Base-by-base conservation (phyloP, 371 early-diverging fungal species). In the Mortierella sp. region DNA sequence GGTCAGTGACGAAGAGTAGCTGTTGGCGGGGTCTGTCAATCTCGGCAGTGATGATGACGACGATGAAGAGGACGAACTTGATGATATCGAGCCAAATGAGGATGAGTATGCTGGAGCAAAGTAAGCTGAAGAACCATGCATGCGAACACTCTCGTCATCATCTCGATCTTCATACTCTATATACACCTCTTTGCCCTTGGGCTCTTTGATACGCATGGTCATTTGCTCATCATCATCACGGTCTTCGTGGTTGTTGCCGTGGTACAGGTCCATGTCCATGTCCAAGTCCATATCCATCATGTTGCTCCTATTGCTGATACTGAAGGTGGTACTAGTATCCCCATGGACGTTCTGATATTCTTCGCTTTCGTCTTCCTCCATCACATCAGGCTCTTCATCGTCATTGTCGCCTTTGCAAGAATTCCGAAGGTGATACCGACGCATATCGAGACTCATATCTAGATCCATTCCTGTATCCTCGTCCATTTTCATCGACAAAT, bases 171-270 rank as follows among this genome's bases (percentile, higher is more conserved):
- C 57, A 7, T 62, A 53, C 44, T 64, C 71, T 21, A 71, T 53
- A 53, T 71, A 68, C 18, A 73, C 60, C 21, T 66, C 79, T 43
- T 79, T 79, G 58, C 79, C 79, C 43, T 79, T 79, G 60, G 69
- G 23, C 18, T 76, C 68, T 23, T 50, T 71, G 37, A 57, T 29
- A 0, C 18, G 57, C 23, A 46, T 18, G 19, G 47, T 26, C 19
- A 26, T 18, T 25, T 18, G 18, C 47, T 64, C 50, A 7, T 29
- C 65, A 50, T 50, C 16, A 5, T 21, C 50, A 14, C 50, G 14
- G 9, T 9, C 37, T 3, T 37, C 37, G 37, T 9, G 9, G 9
- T 9, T 9, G 9, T 37, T 37, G 37, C 9, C 37, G 5, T 37
- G 37, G 37, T 37, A 37, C 37, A 37, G 9, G 37, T 37, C 37